phyloP scores from a whole-genome alignment of 1,139 yeast species.

The Arxiozyma slooffiae region DNA sequence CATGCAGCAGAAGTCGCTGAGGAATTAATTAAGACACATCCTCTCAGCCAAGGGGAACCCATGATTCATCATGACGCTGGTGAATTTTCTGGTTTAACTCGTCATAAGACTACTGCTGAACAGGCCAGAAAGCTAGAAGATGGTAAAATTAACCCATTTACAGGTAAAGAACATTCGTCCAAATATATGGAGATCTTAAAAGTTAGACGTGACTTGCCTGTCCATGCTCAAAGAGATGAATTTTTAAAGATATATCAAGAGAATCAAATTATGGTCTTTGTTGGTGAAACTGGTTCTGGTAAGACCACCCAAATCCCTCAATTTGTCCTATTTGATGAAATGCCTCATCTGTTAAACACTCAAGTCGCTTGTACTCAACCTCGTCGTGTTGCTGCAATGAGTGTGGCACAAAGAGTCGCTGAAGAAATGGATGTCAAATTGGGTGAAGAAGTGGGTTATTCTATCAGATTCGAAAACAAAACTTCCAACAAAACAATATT shows the following conservation, averaged over 20 bases:
- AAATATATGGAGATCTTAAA: conserved; percentile 70
- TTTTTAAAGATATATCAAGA: conserved; percentile 73
- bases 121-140: conserved; percentile 60
- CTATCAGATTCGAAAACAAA: conserved; percentile 86
- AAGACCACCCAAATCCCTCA: conserved; percentile 96
- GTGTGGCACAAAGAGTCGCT: conserved; percentile 92
- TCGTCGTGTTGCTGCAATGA: conserved; percentile 95
- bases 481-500: conserved; percentile 71
- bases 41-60: conserved; percentile 25
- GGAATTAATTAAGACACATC: conserved; percentile 30
- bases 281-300: conserved; percentile 98
- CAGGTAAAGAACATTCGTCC: conserved; percentile 50
- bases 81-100: conserved; percentile 44
- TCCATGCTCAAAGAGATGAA: conserved; percentile 85
- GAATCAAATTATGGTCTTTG: conserved; percentile 93
- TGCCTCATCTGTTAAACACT: conserved; percentile 69
- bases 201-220: conserved; percentile 80
- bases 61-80: conserved; percentile 39
- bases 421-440: conserved; percentile 88
- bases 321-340: conserved; percentile 84
- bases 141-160: conserved; percentile 66
- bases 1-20: conserved; percentile 51
- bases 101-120: conserved; percentile 65
- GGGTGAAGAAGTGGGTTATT: conserved; percentile 90
- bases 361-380: conserved; percentile 97